Evolutionary conservation across 1,284 basidiomycete genomes (phyloP), one percentile per base, ranked within the genome.

Genomic region (Ganoderma lingzhi): DNA sequence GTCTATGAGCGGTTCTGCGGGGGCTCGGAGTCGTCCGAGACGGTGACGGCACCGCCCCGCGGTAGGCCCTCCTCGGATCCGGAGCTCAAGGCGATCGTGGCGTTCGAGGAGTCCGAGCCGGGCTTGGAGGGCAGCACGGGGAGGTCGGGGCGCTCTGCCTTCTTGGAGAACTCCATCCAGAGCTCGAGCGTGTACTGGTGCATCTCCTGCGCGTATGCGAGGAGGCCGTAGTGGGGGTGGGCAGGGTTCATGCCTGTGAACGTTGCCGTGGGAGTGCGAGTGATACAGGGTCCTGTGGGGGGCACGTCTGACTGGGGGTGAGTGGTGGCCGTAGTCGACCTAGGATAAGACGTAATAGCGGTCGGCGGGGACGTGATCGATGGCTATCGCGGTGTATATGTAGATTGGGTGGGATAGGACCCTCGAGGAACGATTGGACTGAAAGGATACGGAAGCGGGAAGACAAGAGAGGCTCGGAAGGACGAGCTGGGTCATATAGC

Each of bases 191-290:
- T 78, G 70, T 80, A 80, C 48, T 75, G 74, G 71, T 77, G 75
- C 78, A 80, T 80, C 65, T 78, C 75, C 55, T 74, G 74, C 10
- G 78, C 71, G 42, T 80, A 80, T 30, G 71, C 76, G 61, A 82
- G 82, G 64, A 87, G 78, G 2, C 82, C 81, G 55, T 79, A 78
- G 77, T 86, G 67, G 32, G 69, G 64, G 42, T 68, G 67, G 59
- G 8, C 53, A 39, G 56, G n/a, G 23, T 41, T 42, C 51, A 64
- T 61, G 8, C 62, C 60, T 30, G 63, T 51, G 19, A 15, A n/a
- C 23, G 60, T 30, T 14, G 60, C 10, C 23, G n/a, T 30, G 41
- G 17, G 41, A 44, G 30, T 6, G 8, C 15, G 23, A 44, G 60
- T n/a, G 41, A 45, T 6, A n/a, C 2, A 10, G 28, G 59, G 9